These are phyloP conservation scores for Ceratorhiza oryzae-sativae DNA, from an alignment of 1,284 basidiomycete species.

Conservation along the genomic window DNA sequence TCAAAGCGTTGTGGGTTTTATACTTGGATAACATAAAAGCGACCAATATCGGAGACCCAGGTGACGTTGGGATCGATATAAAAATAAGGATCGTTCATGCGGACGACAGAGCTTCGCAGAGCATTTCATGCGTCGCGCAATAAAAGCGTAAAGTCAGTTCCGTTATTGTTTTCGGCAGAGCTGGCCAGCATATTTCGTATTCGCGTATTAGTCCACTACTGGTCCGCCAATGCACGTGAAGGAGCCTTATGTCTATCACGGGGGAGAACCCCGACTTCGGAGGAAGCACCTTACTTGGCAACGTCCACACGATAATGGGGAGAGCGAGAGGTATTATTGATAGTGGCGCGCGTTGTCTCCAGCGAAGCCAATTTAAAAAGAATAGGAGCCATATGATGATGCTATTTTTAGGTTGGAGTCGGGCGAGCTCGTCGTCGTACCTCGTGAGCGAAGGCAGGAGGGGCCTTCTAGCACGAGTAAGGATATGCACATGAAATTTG, in stretches of 20 bases:
- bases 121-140: not conserved
- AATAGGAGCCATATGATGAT: not conserved
- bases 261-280: not conserved
- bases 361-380: not conserved
- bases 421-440: not conserved
- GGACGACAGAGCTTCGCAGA: not conserved
- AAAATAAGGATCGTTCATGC: constrained; percentile 1
- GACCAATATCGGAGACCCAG: not conserved
- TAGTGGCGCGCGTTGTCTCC: not conserved
- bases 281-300: not conserved
- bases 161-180: not conserved
- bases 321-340: not conserved
- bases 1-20: not conserved
- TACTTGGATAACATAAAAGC: not conserved
- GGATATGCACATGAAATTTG: not conserved
- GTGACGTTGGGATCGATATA: not conserved
- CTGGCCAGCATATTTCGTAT: not conserved
- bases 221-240: no score
- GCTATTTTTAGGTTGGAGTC: not conserved
- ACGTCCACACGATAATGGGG: not conserved
- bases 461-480: not conserved
- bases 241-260: no score
- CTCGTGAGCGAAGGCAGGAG: not conserved
- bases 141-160: not conserved
- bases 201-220: not conserved